Base-by-base conservation (phyloP, 495 filamentous ascomycete genomes). In the Penicillium herquei region DNA sequence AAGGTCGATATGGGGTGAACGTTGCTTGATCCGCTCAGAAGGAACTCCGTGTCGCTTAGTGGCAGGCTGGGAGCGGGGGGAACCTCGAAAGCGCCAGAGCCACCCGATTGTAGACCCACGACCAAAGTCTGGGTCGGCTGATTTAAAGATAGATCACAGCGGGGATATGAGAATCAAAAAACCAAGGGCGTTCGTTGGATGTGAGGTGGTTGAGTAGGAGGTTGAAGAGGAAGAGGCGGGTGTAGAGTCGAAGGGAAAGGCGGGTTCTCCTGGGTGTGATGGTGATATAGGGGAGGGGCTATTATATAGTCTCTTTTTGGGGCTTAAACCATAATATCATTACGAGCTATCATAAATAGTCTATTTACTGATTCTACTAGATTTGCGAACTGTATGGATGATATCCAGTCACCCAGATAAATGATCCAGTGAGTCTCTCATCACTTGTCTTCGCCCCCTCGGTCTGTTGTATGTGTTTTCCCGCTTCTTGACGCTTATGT, bases 11-110 rank as follows among this genome's bases (percentile, higher is more conserved):
- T 70, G 48, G 64, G 66, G 62, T 59, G 56, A 55, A 67, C 64
- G 64, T 71, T 46, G 62, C 64, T 67, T 56, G 66, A 58, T 64
- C 64, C 59, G 64, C 65, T 65, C 58, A 63, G 64, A 57, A 62
- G 59, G 68, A 73, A 73, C 63, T 74, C 71, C 67, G 71, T 75
- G 74, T 76, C 74, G 73, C 73, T 76, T 75, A 76, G 73, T 72
- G 66, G 68, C 63, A 70, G 59, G 63, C 58, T 67, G 61, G 66
- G 67, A 70, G 67, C 62, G 68, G 69, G 69, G 59, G 34, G 68
- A 59, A 44, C 11, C 47, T 62, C 66, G 56, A 62, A 55, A 68
- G 59, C 58, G 54, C 57, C 52, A 64, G 63, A 42, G 49, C 57
- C 54, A 62, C 54, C 47, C 39, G 59, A 57, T 61, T 61, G 46